Base-by-base conservation (phyloP, 2,329 filamentous ascomycete genomes). In the Aaosphaeria arxii region DNA sequence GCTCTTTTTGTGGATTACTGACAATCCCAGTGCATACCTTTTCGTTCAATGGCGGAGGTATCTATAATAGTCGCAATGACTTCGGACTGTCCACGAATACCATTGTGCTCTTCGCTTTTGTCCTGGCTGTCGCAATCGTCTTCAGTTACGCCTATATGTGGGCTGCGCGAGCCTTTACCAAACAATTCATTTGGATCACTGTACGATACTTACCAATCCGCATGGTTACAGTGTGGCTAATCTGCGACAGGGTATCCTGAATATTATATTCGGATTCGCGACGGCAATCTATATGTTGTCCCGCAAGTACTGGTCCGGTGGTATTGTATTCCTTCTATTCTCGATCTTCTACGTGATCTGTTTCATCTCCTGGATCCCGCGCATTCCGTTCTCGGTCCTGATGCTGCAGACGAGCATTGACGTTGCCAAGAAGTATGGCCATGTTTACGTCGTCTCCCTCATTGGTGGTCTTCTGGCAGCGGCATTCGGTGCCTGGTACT, bases 331-430 rank as follows among this genome's bases (percentile, higher is more conserved):
- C 69, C 75, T 95, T 11, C 66, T 96, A 47, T 95, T 96, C 63
- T 78, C 82, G n/a, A 71, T 87, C 42, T 91, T 96, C 71, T 81
- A 87, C 50, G 81, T 89, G 47, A 79, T 95, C 63, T 90, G 85
- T 64, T 96, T 96, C 74, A 85, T 88, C 63, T 87, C 83, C 43
- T 97, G 92, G 91, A 92, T 86, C 83, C 13, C 83, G 87, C 82
- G 91, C 44, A 96, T 97, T 50, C 92, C 91, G 0, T 96, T 96
- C 70, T 91, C 87, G 6, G 89, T 89, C 0, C 75, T 96, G 51
- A 95, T 96, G 89, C 80, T 96, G 43, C 86, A 87, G 70, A 92
- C 89, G 0, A 80, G 85, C 24, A 90, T 96, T 59, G 88, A 96
- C 58, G 86, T 96, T 0, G 87, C 90, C 38, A 91, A 90, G 63